Conservation (phyloP, 2,329 filamentous ascomycete species). For the Calonectria fujianensis region DNA sequence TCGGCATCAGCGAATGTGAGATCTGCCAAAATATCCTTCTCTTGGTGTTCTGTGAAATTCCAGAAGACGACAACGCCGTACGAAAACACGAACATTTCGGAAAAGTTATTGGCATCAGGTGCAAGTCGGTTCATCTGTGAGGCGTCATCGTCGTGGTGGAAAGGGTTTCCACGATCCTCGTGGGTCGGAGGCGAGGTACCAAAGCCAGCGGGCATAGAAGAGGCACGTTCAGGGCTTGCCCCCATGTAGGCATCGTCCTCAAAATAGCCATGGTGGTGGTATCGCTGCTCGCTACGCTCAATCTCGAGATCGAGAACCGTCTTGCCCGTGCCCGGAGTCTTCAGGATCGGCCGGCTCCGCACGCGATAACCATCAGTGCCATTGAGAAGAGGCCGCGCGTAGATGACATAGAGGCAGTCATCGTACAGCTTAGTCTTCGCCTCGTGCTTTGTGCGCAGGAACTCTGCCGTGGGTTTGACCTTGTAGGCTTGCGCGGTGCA, state of each 20-base stretch:
- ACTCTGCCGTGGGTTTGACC: conserved; percentile 89
- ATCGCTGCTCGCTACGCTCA: conserved; percentile 90
- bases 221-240: conserved; percentile 57
- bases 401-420: conserved; percentile 96
- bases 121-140: conserved; percentile 76
- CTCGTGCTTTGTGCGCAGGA: conserved; percentile 89
- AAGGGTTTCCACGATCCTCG: conserved; percentile 56
- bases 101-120: conserved; percentile 85
- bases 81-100: conserved; percentile 97
- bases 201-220: conserved; percentile 57
- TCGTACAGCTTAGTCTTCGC: conserved; percentile 98
- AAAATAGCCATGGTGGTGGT: conserved; percentile 94
- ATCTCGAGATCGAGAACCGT: conserved; percentile 96
- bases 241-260: conserved; percentile 79
- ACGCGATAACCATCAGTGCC: conserved; percentile 91
- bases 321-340: conserved; percentile 91
- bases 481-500: conserved; percentile 97
- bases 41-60: conserved; percentile 97
- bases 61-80: conserved; percentile 99
- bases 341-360: conserved; percentile 91
- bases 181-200: conserved; percentile 55
- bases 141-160: conserved; percentile 63
- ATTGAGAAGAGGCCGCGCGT: conserved; percentile 91
- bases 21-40: conserved; percentile 97
- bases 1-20: conserved; percentile 88